Conservation (phyloP, 192 early-diverging fungal species). For the Entomortierella beljakovae region DNA sequence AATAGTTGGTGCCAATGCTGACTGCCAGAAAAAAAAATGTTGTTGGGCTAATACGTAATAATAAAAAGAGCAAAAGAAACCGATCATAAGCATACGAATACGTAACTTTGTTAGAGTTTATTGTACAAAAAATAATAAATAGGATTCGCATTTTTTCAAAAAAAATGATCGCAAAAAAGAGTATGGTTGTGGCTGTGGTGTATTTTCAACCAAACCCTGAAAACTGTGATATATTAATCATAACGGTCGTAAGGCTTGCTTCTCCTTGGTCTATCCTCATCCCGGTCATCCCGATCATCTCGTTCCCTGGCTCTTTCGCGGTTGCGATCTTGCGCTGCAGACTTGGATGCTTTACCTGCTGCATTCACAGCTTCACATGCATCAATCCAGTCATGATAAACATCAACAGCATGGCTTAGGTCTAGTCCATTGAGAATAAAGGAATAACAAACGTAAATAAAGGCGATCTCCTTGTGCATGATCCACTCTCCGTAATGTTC, state of each 20-base stretch:
- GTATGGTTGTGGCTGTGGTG: too few species aligned
- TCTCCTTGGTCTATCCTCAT: constrained; percentile 26
- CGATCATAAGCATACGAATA: too few species aligned
- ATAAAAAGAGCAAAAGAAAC: too few species aligned
- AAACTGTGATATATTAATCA: constrained; percentile 1
- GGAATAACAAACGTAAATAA: too few species aligned
- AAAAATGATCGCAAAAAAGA: too few species aligned
- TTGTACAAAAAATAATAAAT: too few species aligned
- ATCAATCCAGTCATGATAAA: constrained; percentile 96
- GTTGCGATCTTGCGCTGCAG: constrained; percentile 36
- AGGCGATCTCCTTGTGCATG: too few species aligned
- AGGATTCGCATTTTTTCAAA: too few species aligned
- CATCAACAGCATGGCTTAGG: constrained; percentile 88
- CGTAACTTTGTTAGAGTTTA: too few species aligned
- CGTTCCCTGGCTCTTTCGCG: constrained; percentile 23
- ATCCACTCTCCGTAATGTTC: too few species aligned
- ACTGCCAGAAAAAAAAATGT: too few species aligned
- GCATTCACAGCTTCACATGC: constrained; percentile 76
- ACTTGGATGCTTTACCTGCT: constrained; percentile 42
- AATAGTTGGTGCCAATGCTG: background rate
- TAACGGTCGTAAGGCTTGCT: constrained; percentile 46
- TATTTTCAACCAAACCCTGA: background rate
- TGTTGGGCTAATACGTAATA: too few species aligned
- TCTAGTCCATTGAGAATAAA: constrained; percentile 42
- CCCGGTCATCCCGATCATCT: constrained; percentile 27